Evolutionary conservation across 2,329 filamentous ascomycete genomes (phyloP).

Genomic region (Diaporthe citrichinensis): DNA sequence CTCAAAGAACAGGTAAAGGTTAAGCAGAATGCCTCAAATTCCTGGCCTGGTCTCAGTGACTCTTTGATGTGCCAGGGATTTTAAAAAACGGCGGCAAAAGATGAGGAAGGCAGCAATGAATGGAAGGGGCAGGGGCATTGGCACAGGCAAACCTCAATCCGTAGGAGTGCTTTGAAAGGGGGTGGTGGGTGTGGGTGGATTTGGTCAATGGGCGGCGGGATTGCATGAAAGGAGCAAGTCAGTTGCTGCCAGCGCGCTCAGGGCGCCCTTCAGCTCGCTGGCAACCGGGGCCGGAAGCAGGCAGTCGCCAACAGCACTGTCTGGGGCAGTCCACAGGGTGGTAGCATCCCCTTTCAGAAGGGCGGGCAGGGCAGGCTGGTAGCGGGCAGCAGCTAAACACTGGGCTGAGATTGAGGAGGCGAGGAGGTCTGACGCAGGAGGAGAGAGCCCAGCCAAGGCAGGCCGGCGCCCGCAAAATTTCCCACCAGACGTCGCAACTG

Average conservation of each 20-base stretch:
- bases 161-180: neutral
- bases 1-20: neutral
- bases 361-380: conserved; percentile 6
- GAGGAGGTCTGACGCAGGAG: conserved; percentile 33
- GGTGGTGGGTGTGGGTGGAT: neutral
- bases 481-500: conserved; percentile 34
- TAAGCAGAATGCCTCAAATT: neutral
- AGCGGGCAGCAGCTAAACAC: conserved; percentile 28
- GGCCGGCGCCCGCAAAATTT: conserved; percentile 39
- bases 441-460: conserved; percentile 37
- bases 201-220: conserved; percentile 1
- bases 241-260: neutral
- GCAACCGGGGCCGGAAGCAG: neutral
- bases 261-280: neutral
- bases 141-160: neutral
- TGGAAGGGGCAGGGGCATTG: too few species aligned
- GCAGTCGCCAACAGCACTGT: conserved; percentile 5
- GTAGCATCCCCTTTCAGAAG: neutral
- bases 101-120: neutral
- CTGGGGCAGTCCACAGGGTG: conserved; percentile 1
- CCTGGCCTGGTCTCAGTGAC: neutral
- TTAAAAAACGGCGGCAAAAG: neutral
- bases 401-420: conserved; percentile 32
- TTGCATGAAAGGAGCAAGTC: neutral
- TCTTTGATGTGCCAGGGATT: neutral